These are phyloP conservation scores for Candida dubliniensis DNA, from an alignment of 1,139 yeast genomes.

Conservation along the genomic window DNA sequence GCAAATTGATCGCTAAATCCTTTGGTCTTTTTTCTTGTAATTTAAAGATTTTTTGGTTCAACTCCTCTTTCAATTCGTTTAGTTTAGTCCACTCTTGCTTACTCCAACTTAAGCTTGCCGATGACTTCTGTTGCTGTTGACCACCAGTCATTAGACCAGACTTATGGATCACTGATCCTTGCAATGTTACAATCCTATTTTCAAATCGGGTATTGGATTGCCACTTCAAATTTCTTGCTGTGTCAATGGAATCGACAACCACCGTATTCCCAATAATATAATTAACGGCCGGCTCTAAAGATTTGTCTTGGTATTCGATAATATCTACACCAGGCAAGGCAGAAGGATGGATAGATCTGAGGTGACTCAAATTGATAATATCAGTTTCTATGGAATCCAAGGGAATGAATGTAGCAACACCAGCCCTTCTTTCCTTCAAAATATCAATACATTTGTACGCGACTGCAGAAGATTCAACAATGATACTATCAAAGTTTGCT, in stretches of 20 bases:
- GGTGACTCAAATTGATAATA: slow-evolving; percentile 55
- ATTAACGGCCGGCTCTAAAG: slow-evolving; percentile 73
- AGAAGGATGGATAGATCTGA: slow-evolving; percentile 55
- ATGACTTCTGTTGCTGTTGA: slow-evolving; percentile 36
- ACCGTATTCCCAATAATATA: slow-evolving; percentile 80
- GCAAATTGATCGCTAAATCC: slow-evolving; percentile 56
- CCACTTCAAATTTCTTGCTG: slow-evolving; percentile 79
- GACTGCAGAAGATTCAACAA: slow-evolving; percentile 72
- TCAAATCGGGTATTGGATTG: slow-evolving; percentile 41
- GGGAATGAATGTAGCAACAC: slow-evolving; percentile 87
- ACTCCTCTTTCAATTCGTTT: slow-evolving; percentile 59
- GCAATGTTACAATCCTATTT: slow-evolving; percentile 74
- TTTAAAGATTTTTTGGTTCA: slow-evolving; percentile 52
- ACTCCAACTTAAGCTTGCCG: slow-evolving; percentile 59
- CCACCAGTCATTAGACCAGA: slow-evolving; percentile 97
- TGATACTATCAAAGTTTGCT: slow-evolving; percentile 72
- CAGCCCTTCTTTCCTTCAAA: slow-evolving; percentile 82
- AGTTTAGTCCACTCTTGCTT: slow-evolving; percentile 66
- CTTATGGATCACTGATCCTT: slow-evolving; percentile 82
- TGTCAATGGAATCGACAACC: slow-evolving; percentile 68
- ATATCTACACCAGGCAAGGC: slow-evolving; percentile 74
- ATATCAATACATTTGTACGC: slow-evolving; percentile 85
- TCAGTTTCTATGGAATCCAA: slow-evolving; percentile 65
- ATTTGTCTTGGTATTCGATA: slow-evolving; percentile 62
- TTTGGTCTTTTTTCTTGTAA: slow-evolving; percentile 52